Evolutionary conservation across 345 rosid species (phyloP), one percentile per base, ranked within the genome.

Genomic region (Jatropha curcas): DNA sequence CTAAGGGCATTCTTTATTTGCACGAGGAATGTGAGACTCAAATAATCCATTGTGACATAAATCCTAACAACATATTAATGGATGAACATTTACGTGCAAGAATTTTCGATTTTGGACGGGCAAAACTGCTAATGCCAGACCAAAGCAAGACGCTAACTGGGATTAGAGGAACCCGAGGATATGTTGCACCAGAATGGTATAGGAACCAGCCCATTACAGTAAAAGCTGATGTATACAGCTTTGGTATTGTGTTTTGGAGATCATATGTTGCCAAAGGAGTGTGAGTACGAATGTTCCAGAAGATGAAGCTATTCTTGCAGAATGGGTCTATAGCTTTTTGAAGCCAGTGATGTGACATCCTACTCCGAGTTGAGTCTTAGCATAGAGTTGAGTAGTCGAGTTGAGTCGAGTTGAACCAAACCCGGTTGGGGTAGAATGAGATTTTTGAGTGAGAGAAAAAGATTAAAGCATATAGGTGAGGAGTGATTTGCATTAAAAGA

Each of bases 171-270:
- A 66, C 70, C 1, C 46, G 55, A 5, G 70, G 70, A 4, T 66
- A 66, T 66, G 70, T 66, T 16, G 70, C 57, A 2, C 70, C 70
- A 4, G 57, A 66, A 45, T 66, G 57, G 70, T 11, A 43, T 16
- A 27, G 19, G 10, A 66, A 28, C 12, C 55, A 43, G 37, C 56
- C 70, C 0, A 16, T 66, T 1, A 66, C 70, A 48, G 35, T 10
- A 7, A 66, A 66, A 46, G 70, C 39, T 16, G 57, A 66, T 66
- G 70, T 66, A 3, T 66, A 66, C 56, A 66, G 70, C 24, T 66
- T 46, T 6, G 57, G 70, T 3, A 66, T 66, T 28, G 34, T 66
- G n/a, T 16, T 66, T 8, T 66, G 10, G 70, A 66, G 70, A 24
- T 66, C 27, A 66, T 46, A 14, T 46, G 70, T 28, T 66, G 70